A percentile compares a stretch with the other conserved stretches of the same genome.
These are phyloP conservation scores for Chondrus crispus DNA, from an alignment of 23 red algal genomes.

Conservation along the genomic window DNA sequence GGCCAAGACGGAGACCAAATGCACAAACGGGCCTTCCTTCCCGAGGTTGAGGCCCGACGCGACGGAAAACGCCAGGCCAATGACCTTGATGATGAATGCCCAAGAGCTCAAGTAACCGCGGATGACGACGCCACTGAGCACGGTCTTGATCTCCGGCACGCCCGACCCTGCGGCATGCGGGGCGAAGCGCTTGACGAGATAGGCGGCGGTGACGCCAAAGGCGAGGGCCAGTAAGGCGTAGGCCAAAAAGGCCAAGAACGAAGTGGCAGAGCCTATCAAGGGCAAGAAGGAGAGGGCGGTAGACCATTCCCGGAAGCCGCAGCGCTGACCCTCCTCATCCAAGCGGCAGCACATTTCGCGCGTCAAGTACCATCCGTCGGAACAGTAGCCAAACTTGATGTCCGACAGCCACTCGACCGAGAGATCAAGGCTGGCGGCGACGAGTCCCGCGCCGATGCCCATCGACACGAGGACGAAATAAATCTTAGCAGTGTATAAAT, in stretches of 20 bases:
- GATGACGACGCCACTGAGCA: slow-evolving; percentile 77
- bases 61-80: slow-evolving; percentile 79
- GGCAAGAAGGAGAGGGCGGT: slow-evolving; percentile 23
- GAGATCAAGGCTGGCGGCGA: slow-evolving; percentile 77
- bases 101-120: slow-evolving; percentile 61
- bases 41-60: slow-evolving; percentile 77
- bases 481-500: slow-evolving; percentile 50
- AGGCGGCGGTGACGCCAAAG: slow-evolving; percentile 49
- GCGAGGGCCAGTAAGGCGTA: slow-evolving; percentile 11
- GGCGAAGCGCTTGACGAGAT: slow-evolving; percentile 68
- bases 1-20: slow-evolving; percentile 64
- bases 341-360: slow-evolving; percentile 67
- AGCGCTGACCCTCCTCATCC: slow-evolving; percentile 15
- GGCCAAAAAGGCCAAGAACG: slow-evolving; percentile 19
- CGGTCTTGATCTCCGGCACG: slow-evolving; percentile 89
- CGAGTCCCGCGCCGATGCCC: slow-evolving; percentile 57
- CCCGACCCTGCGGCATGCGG: slow-evolving; percentile 95
- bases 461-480: slow-evolving; percentile 55
- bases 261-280: background rate
- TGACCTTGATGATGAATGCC: slow-evolving; percentile 77
- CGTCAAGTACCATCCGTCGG: slow-evolving; percentile 58
- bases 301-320: slow-evolving; percentile 45
- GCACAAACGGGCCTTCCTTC: slow-evolving; percentile 86
- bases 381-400: slow-evolving; percentile 78
- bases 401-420: slow-evolving; percentile 77